Evolutionary conservation across 2,329 filamentous ascomycete species (phyloP), one percentile per base, ranked within the genome.

Genomic region (Alternaria sp.): DNA sequence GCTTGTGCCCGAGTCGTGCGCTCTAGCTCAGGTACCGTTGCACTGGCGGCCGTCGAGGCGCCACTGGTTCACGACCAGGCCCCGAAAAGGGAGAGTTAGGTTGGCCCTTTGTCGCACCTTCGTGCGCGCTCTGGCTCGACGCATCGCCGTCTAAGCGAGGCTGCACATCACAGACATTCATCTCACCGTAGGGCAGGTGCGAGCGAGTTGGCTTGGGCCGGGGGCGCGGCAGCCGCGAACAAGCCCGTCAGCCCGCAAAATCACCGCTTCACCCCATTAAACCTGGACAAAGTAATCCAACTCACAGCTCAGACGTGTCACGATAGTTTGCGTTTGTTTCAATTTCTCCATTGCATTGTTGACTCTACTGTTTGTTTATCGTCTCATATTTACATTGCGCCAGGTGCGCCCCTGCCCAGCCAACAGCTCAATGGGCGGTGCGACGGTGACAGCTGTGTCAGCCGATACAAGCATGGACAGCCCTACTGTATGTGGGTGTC

Each of bases 301-400:
- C 10, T 52, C 21, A 50, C 54, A 40, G 44, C 54, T 54, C 40
- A 21, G 21, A 47, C n/a, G 28, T 58, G 40, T 49, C 54, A 54
- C 59, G 23, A 30, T 23, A 12, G 52, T 47, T 43, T 17, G 21
- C 28, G 4, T 28, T 23, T 30, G 59, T 61, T 61, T 61, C 59
- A 61, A 50, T 36, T 6, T 21, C 15, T 25, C 40, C 25, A 36
- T 52, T 59, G 28, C 19, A 40, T 44, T 52, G 36, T 28, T 40
- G 50, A 21, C 43, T 59, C 25, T 49, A 54, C 49, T 32, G 8
- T 54, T 43, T n/a, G 45, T 54, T 46, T 61, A 19, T 52, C 30
- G 43, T 50, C 56, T 54, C 56, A 44, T 59, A 62, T 49, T n/a
- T 62, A 59, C 60, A 30, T 32, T 40, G 43, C 40, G 55, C 49